Evolutionary conservation across 805 yeast species (phyloP).

Genomic region (Candida quercuum): DNA sequence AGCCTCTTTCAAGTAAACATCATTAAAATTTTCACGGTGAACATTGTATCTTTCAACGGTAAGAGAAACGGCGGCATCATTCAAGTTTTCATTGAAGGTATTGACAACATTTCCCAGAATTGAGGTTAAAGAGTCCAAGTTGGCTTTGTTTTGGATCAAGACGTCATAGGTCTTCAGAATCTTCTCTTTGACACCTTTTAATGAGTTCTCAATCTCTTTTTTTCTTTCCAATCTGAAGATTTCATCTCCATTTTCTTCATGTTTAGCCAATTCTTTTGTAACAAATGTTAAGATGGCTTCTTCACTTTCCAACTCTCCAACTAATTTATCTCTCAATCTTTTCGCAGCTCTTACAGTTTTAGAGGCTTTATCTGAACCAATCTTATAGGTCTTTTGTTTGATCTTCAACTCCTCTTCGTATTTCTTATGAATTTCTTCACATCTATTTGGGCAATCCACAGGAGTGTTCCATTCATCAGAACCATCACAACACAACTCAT

Average conservation of each 20-base stretch:
- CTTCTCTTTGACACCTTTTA: conserved; percentile 10
- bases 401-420: conserved; percentile 7
- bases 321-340: conserved; percentile 22
- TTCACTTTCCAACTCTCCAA: conserved; percentile 19
- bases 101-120: conserved; percentile 44
- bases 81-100: conserved; percentile 77
- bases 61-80: conserved; percentile 79
- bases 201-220: conserved; percentile 13
- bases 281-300: conserved; percentile 3
- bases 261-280: conserved; percentile 7
- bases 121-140: conserved; percentile 19
- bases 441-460: conserved; percentile 21
- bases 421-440: conserved; percentile 24
- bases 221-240: conserved; percentile 3
- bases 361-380: conserved; percentile 15
- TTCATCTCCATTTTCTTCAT: conserved; percentile 1
- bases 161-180: conserved; percentile 15
- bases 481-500: conserved; percentile 88
- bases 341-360: conserved; percentile 18
- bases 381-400: conserved; percentile 10
- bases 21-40: conserved; percentile 8
- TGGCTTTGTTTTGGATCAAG: conserved; percentile 19
- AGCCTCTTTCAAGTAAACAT: conserved; percentile 1
- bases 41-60: conserved; percentile 45
- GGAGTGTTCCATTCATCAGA: conserved; percentile 58